These are phyloP conservation scores for Nevesoporus exiguus DNA, from an alignment of 768 basidiomycete genomes.

Conservation along the genomic window DNA sequence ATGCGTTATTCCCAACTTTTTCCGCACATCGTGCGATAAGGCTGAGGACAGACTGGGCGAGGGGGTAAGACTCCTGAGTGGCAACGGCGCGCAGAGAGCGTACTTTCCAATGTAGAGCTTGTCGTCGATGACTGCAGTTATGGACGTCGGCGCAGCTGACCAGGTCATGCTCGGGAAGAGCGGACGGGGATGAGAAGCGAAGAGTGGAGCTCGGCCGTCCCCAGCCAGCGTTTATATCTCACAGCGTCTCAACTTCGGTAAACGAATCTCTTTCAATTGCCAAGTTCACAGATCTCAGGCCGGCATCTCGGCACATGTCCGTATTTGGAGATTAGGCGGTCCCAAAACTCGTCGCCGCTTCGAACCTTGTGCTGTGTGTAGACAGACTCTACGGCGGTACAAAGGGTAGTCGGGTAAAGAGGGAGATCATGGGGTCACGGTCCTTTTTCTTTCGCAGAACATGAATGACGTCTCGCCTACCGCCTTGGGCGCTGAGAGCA, in stretches of 20 bases:
- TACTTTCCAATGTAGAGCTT: constrained; percentile 37
- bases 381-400: too few species aligned
- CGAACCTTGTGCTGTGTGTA: too few species aligned
- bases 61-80: not conserved
- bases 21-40: constrained; percentile 29
- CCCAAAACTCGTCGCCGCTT: not conserved
- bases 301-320: constrained; percentile 25
- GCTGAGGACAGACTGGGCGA: constrained; percentile 30
- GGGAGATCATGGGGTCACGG: not conserved
- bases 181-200: not conserved
- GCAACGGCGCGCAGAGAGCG: not conserved
- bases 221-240: constrained; percentile 18
- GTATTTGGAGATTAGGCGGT: not conserved
- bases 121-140: constrained; percentile 29
- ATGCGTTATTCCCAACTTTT: constrained; percentile 48
- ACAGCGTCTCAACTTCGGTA: constrained; percentile 1
- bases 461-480: not conserved
- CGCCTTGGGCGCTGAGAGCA: too few species aligned
- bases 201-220: constrained; percentile 11
- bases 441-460: not conserved
- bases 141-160: constrained; percentile 26
- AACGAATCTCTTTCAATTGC: not conserved
- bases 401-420: not conserved
- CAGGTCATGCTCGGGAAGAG: constrained; percentile 24
- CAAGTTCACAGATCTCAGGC: not conserved